These are phyloP conservation scores for Jackrogersella minutella DNA, from an alignment of 495 filamentous ascomycete species.

Conservation along the genomic window DNA sequence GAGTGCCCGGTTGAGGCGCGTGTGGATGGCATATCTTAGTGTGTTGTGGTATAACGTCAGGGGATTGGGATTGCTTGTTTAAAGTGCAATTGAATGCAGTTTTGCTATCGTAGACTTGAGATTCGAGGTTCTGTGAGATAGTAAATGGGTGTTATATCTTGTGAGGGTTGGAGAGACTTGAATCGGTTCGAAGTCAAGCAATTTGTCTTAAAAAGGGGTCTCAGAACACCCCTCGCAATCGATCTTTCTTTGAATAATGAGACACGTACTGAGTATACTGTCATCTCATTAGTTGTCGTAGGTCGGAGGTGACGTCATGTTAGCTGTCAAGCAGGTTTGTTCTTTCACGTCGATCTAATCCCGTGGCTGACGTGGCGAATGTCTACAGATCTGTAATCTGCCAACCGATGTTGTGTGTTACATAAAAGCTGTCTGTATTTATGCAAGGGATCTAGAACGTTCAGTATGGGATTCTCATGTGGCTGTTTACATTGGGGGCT, in stretches of 20 bases:
- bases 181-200: neutral
- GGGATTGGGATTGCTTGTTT: neutral
- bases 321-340: conserved; percentile 36
- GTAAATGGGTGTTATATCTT: too few relatives aligned
- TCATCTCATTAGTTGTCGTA: conserved; percentile 29
- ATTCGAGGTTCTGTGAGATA: too few relatives aligned
- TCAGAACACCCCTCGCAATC: neutral
- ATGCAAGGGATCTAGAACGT: neutral
- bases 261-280: conserved; percentile 19
- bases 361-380: conserved; percentile 36
- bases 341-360: conserved; percentile 3
- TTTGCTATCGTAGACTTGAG: neutral
- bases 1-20: conserved; percentile 43
- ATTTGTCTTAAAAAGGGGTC: neutral
- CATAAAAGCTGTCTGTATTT: neutral
- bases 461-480: neutral
- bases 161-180: neutral
- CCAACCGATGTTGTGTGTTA: neutral
- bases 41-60: too few relatives aligned
- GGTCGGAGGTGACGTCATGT: conserved; percentile 34
- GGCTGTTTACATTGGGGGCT: neutral
- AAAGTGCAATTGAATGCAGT: neutral
- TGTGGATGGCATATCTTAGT: conserved; percentile 45
- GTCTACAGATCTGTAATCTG: neutral
- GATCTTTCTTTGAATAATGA: conserved; percentile 13